A percentile compares a stretch with the other conserved stretches of the same genome.
These are phyloP conservation scores for Naganishia kalamii DNA, from an alignment of 768 basidiomycete genomes.

Conservation along the genomic window DNA sequence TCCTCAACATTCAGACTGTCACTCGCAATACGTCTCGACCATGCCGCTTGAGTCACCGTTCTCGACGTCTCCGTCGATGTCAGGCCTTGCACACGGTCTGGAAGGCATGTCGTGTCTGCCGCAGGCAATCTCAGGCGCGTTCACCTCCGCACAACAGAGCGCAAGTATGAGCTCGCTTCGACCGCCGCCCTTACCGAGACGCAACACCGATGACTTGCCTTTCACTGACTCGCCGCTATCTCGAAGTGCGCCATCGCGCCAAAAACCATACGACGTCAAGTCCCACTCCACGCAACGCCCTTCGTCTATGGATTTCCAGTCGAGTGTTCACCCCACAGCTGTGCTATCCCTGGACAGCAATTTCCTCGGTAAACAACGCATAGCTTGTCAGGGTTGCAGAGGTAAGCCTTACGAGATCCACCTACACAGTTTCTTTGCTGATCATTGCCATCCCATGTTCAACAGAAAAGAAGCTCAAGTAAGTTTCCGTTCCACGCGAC, in stretches of 20 bases:
- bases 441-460: neutral
- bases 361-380: neutral
- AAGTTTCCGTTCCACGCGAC: neutral
- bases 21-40: neutral
- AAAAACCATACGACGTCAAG: neutral
- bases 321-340: neutral
- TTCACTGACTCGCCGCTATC: neutral
- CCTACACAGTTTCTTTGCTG: neutral
- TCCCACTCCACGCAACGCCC: too few species aligned
- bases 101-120: neutral
- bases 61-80: neutral
- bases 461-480: conserved; percentile 15
- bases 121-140: neutral
- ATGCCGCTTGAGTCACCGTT: neutral
- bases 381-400: conserved; percentile 10
- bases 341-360: neutral
- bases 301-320: neutral
- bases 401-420: neutral
- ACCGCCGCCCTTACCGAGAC: neutral
- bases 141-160: neutral
- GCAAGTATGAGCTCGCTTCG: neutral
- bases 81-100: too few species aligned
- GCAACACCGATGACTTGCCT: neutral
- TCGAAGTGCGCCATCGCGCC: neutral
- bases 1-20: neutral